Evolutionary conservation across 305 asterid species (phyloP).

Genomic region (Galium porrigens): DNA sequence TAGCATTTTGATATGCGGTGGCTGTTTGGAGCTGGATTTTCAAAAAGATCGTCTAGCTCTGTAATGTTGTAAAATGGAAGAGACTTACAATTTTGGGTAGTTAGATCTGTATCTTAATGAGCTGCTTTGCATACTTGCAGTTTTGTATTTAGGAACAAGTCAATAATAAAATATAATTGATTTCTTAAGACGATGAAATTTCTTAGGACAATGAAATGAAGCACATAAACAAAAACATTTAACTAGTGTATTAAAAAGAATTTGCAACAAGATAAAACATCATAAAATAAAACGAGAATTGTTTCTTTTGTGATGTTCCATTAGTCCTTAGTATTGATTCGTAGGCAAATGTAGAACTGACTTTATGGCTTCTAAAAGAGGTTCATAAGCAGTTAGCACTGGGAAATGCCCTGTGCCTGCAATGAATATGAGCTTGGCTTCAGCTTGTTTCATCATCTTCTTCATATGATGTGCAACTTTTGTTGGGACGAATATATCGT

Average conservation of each 20-base stretch:
- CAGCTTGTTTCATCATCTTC: neutral
- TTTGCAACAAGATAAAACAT: too few relatives aligned
- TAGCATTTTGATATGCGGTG: too few relatives aligned
- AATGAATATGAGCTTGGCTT: neutral
- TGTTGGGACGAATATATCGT: neutral
- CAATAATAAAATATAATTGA: too few relatives aligned
- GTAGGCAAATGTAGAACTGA: neutral
- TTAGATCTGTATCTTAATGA: neutral
- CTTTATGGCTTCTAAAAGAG: neutral
- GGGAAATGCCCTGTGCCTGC: conserved; percentile 6
- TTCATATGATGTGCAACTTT: conserved; percentile 4
- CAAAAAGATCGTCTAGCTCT: neutral
- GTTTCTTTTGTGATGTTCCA: too few relatives aligned
- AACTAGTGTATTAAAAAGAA: too few relatives aligned
- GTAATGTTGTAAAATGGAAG: neutral
- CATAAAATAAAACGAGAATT: too few relatives aligned
- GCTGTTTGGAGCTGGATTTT: neutral
- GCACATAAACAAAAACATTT: too few relatives aligned
- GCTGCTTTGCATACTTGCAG: neutral
- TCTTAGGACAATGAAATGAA: too few relatives aligned
- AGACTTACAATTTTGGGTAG: neutral
- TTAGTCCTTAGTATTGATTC: too few relatives aligned
- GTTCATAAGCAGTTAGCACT: conserved; percentile 7
- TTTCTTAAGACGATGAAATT: too few relatives aligned
- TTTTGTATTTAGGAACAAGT: neutral